These are phyloP conservation scores for Pseudogymnoascus sp. DNA, from an alignment of 2,329 filamentous ascomycete species.

Conservation along the genomic window DNA sequence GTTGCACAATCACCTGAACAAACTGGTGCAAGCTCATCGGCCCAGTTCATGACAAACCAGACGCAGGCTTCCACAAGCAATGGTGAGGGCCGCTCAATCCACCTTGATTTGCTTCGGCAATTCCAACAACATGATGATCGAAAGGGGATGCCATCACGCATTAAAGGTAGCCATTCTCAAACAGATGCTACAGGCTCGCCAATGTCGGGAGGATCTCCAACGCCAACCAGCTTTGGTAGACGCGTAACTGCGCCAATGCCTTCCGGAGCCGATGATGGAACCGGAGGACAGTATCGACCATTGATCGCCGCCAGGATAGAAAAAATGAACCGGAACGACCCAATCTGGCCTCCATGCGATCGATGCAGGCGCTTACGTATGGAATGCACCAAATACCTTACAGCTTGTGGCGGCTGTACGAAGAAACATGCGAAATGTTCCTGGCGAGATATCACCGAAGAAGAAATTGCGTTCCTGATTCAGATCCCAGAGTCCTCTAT, in stretches of 20 bases:
- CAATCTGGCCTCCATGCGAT: conserved; percentile 75
- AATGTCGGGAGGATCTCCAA: not conserved
- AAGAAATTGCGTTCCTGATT: conserved; percentile 39
- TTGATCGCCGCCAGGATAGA: conserved; percentile 71
- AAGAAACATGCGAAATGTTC: conserved; percentile 85
- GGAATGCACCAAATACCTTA: conserved; percentile 77
- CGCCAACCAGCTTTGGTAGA: conserved; percentile 9
- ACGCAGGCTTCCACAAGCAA: conserved; percentile 2
- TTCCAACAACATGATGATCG: conserved; percentile 32
- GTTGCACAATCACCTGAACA: conserved; percentile 21
- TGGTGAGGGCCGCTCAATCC: conserved; percentile 29
- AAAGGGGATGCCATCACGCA: conserved; percentile 20
- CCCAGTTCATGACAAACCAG: not conserved
- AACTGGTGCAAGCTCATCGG: conserved; percentile 10
- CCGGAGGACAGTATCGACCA: conserved; percentile 38
- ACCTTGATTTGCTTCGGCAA: conserved; percentile 47
- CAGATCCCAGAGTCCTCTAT: conserved; percentile 4
- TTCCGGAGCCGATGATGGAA: conserved; percentile 19
- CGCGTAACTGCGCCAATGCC: not conserved
- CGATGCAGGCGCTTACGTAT: conserved; percentile 71
- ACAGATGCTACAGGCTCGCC: conserved; percentile 15
- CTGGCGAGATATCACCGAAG: conserved; percentile 72
- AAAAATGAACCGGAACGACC: conserved; percentile 61
- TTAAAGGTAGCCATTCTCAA: conserved; percentile 12
- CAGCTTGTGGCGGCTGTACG: conserved; percentile 78